Conservation (phyloP, 106 monocot species). For the Hemerocallis citrina region DNA sequence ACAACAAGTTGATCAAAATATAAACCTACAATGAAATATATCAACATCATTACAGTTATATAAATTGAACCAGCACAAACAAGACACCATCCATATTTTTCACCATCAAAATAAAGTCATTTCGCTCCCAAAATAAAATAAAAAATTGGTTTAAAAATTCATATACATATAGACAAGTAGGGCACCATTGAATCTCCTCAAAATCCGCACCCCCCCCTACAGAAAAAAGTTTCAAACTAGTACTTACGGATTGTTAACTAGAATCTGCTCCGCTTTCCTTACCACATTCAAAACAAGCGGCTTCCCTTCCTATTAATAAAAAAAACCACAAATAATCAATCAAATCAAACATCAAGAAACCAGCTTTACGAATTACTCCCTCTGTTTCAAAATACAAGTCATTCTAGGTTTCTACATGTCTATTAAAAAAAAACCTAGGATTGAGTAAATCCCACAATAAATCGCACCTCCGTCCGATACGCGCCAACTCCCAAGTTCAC, state of each 20-base stretch:
- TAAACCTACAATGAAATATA: not conserved
- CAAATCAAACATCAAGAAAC: not conserved
- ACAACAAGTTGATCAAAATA: not conserved
- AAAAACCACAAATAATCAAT: not conserved
- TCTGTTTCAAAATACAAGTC: no score
- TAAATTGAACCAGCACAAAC: no score
- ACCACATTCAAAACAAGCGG: constrained; percentile 89
- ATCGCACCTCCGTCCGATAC: constrained; percentile 81
- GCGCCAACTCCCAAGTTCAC: constrained; percentile 94
- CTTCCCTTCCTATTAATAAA: constrained; percentile 68
- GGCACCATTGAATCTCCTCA: not conserved
- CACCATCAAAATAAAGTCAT: no score
- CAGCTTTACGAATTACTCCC: no score
- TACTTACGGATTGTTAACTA: constrained; percentile 65
- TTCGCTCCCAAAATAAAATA: no score
- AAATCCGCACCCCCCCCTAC: not conserved
- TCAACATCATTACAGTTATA: not conserved
- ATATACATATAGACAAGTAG: no score
- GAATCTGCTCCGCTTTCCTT: constrained; percentile 66
- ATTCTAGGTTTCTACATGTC: no score
- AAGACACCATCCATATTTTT: no score
- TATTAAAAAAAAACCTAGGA: no score
- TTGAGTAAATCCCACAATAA: not conserved
- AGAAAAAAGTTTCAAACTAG: not conserved
- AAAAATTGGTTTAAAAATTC: no score